A percentile compares a stretch with the other conserved stretches of the same genome.
Evolutionary conservation across 257 asterid genomes (phyloP).

Genomic region (Verbena officinalis): DNA sequence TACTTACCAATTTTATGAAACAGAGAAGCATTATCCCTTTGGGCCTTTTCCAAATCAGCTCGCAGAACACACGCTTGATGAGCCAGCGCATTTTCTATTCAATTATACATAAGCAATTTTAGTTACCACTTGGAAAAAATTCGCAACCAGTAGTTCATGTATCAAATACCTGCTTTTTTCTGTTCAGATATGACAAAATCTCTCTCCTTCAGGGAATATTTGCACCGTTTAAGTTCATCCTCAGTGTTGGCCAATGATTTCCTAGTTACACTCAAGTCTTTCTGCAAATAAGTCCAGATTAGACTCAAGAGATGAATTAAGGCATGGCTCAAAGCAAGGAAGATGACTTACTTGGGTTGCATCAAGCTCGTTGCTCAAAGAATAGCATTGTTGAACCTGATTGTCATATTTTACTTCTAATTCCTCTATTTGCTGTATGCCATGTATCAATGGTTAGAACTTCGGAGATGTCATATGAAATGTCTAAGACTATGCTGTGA

Average conservation of each 20-base stretch:
- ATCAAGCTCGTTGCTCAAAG: constrained; percentile 62
- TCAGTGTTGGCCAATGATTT: constrained; percentile 60
- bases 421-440: constrained; percentile 61
- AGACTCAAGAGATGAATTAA: constrained; percentile 25
- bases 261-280: constrained; percentile 58
- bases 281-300: constrained; percentile 49
- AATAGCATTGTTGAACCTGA: constrained; percentile 63
- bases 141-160: constrained; percentile 6
- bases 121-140: constrained; percentile 21
- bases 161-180: constrained; percentile 72
- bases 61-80: constrained; percentile 82
- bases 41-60: constrained; percentile 80
- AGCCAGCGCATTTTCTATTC: constrained; percentile 75
- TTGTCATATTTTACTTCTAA: constrained; percentile 55
- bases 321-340: not conserved
- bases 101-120: constrained; percentile 14
- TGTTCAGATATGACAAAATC: constrained; percentile 79
- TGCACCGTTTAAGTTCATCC: constrained; percentile 53
- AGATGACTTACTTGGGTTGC: constrained; percentile 58
- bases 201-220: constrained; percentile 69
- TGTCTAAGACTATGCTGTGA: not conserved
- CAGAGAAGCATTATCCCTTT: constrained; percentile 61
- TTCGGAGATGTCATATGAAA: not conserved
- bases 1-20: constrained; percentile 65
- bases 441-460: constrained; percentile 18